phyloP scores from a whole-genome alignment of 2,329 filamentous ascomycete genomes.

The Epichloe brachyelytri region DNA sequence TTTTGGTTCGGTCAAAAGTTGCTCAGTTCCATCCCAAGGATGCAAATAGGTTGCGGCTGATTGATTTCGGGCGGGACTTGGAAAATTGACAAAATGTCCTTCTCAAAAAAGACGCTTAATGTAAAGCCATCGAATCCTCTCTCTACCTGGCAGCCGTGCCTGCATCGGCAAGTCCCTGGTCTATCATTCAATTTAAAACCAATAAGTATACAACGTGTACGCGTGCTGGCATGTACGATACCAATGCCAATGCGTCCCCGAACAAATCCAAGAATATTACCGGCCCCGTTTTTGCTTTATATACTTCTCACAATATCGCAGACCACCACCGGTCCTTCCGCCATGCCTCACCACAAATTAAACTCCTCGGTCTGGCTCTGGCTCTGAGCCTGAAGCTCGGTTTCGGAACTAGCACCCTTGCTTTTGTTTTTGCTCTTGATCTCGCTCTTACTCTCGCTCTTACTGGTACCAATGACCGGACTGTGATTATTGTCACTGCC shows the following conservation, averaged over 20 bases:
- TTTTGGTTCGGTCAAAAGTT: conserved; percentile 54
- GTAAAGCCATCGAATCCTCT: no score
- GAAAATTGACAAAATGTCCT: conserved; percentile 30
- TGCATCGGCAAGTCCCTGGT: no score
- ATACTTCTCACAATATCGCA: not conserved
- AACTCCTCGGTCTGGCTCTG: not conserved
- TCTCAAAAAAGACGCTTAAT: no score
- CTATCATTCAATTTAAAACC: no score
- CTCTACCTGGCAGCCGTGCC: no score
- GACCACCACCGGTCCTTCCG: not conserved
- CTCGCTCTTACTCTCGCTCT: not conserved
- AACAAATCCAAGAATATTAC: not conserved
- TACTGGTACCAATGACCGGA: not conserved
- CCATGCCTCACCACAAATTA: not conserved
- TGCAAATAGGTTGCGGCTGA: conserved; percentile 42
- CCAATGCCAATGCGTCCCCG: not conserved
- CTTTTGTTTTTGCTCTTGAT: not conserved
- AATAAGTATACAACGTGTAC: no score
- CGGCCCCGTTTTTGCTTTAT: no score
- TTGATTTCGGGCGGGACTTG: conserved; percentile 53
- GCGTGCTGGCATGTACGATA: not conserved
- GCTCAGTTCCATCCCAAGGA: conserved; percentile 54
- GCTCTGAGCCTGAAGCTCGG: not conserved
- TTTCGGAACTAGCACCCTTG: not conserved
- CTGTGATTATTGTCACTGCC: not conserved